phyloP scores from a whole-genome alignment of 305 asterid genomes.

The Solanum aculeatissimum region DNA sequence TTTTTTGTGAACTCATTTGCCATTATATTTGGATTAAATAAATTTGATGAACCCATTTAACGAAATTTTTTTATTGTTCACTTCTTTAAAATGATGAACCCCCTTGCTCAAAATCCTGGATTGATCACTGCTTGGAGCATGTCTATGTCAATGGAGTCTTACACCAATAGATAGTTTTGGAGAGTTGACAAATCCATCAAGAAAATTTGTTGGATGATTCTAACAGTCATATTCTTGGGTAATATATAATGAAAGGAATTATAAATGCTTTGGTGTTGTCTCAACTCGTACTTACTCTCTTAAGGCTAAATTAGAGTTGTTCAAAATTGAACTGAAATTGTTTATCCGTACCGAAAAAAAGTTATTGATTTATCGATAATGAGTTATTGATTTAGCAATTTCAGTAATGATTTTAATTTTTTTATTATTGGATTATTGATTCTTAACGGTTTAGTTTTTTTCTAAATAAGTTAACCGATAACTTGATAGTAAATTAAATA shows the following conservation, averaged over 20 bases:
- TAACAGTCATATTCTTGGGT: not conserved
- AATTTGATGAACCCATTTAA: not conserved
- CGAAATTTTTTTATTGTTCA: not conserved
- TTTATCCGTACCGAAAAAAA: no score
- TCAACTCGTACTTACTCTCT: not conserved
- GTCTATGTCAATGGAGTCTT: not conserved
- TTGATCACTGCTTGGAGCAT: not conserved
- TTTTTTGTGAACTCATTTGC: not conserved
- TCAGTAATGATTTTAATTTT: no score
- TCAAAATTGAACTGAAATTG: no score
- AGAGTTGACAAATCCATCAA: not conserved
- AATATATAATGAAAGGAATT: not conserved
- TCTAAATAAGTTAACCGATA: no score
- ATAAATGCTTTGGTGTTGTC: not conserved
- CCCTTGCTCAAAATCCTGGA: not conserved
- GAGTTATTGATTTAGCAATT: no score
- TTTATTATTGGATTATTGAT: no score
- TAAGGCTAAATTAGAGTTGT: not conserved
- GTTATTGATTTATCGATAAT: no score
- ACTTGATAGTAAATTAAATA: no score
- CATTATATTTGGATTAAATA: not conserved
- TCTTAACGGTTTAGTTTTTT: no score
- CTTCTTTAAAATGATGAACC: not conserved
- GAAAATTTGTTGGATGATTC: not conserved
- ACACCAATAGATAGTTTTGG: not conserved